Evolutionary conservation across 208 protist genomes (phyloP).

Genomic region (Borovskyia barvae): DNA sequence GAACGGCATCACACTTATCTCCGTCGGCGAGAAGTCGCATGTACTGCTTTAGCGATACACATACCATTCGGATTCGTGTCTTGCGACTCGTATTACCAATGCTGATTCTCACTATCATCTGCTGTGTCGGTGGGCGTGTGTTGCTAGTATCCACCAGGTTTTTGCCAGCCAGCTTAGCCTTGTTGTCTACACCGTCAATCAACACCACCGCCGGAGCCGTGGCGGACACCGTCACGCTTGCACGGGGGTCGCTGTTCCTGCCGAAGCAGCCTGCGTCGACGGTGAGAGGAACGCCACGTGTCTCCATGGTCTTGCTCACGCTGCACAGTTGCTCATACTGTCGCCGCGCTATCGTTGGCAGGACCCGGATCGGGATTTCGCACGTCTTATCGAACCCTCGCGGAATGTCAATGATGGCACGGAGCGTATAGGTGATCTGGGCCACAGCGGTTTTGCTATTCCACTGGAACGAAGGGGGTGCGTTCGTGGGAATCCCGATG

Average conservation of each 20-base stretch:
- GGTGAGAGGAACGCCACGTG: slow-evolving; percentile 12
- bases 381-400: slow-evolving; percentile 33
- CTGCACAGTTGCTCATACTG: slow-evolving; percentile 19
- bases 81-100: slow-evolving; percentile 17
- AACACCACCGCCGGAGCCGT: slow-evolving; percentile 1
- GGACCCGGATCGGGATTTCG: slow-evolving; percentile 13
- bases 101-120: not conserved
- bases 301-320: not conserved
- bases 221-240: slow-evolving; percentile 3
- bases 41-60: slow-evolving; percentile 23
- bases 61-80: slow-evolving; percentile 15
- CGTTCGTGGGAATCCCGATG: slow-evolving; percentile 21
- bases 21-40: slow-evolving; percentile 18
- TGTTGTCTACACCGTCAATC: not conserved
- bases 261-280: slow-evolving; percentile 30
- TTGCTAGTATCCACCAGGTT: not conserved
- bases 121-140: not conserved
- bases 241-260: slow-evolving; percentile 13
- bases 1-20: not conserved
- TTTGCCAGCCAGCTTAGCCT: not conserved
- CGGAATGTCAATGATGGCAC: slow-evolving; percentile 32
- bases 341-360: slow-evolving; percentile 19
- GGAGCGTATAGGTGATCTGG: slow-evolving; percentile 29
- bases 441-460: slow-evolving; percentile 5
- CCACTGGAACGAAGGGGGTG: slow-evolving; percentile 29